Evolutionary conservation across 2,329 filamentous ascomycete species (phyloP), one percentile per base, ranked within the genome.

Genomic region (Nectriaceae sp.): DNA sequence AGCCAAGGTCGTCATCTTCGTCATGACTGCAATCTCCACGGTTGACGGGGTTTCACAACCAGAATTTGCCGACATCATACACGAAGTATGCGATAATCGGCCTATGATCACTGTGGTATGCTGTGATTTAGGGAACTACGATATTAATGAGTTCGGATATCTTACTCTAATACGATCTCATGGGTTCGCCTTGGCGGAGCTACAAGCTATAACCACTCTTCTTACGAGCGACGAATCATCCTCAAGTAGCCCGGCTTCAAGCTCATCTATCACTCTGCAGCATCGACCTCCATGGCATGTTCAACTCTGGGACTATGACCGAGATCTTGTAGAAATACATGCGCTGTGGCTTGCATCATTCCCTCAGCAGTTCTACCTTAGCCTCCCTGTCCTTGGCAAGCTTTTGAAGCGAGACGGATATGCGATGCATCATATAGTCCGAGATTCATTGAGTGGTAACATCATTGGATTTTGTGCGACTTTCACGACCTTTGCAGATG

Each of bases 381-480:
- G 70, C 41, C 65, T 61, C 16, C 64, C 66, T 37, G 65, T 65
- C 4, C 68, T 84, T 4, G 69, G 70, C 21, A 68, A 70, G 2
- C 61, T 84, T 1, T 70, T 85, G 4, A 69, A 74, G 47, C 74
- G 80, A 36, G 75, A 78, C 46, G 81, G 80, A 33, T 84, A 80
- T 52, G 72, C 75, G 8, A 78, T 77, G 69, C 79, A 84, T 63
- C 81, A 80, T 53, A 68, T 82, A 22, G 78, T 83, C 21, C 74
- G 75, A 41, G 72, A 78, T n/a, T 71, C 75, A 2, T 63, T 62
- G 11, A 63, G 63, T 6, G 47, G 48, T 10, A 68, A 71, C 29
- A 56, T 80, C 20, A 60, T 84, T 31, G 82, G 80, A 0, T 84
- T 84, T 52, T 84, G 80, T 57, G 80, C 80, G 10, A 83, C 80